Evolutionary conservation across 129 eudicot species (phyloP), one percentile per base, ranked within the genome.

Genomic region (Arctium minus): DNA sequence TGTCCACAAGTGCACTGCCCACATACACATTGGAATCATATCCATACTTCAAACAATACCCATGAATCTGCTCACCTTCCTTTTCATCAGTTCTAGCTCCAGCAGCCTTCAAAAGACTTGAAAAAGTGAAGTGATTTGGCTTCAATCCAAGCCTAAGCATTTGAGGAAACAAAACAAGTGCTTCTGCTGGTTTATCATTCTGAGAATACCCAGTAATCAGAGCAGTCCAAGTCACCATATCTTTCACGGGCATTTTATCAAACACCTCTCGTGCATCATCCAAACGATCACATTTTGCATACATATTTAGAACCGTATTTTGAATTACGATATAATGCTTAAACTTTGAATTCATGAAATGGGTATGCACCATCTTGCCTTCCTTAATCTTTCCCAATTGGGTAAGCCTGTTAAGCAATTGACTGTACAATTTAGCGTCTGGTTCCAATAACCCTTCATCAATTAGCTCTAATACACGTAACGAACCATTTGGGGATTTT

Each of bases 1-100:
- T 85, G 65, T 94, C 95, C 22, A 94, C 85, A 60, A 94, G 89
- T 30, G 98, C 91, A 86, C 92, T 94, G 75, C 94, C 98, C 70
- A 90, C 97, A 79, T 85, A 94, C 10, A 94, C 93, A 88, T 92
- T 82, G 37, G 79, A 87, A 4, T 78, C 90, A 70, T 76, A 86
- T 65, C 94, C 92, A 69, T 50, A 82, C 30, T 86, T 91, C 65
- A 91, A 42, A 72, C 87, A 88, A 71, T 76, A 86, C 1, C 88
- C 86, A 85, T 91, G 92, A 73, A 91, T 64, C 67, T 86, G 92
- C 79, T 77, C 88, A 5, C 88, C 91, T 31, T 85, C 88, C 27
- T 79, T 84, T 37, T 79, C 88, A 53, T 87, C 81, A 29, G 70
- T 81, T 76, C 85, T 36, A 31, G 88, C 84, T 29, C 92, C 93